Percentiles rank a stretch among this genome's conserved stretches.
Conservation (phyloP, 179 eudicot species). For the Silene noctiflora region DNA sequence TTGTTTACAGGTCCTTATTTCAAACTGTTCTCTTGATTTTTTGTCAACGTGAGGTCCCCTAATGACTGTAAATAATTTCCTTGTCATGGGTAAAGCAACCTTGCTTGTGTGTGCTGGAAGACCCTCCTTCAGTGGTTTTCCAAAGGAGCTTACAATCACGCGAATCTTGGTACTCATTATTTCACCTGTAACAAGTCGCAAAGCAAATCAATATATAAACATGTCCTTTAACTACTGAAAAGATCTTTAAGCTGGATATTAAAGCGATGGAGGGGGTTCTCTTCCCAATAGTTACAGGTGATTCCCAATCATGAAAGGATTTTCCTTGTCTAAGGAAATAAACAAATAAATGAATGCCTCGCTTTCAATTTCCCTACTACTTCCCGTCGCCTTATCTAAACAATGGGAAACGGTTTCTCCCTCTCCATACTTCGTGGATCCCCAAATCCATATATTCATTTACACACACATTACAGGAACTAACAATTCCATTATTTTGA, state of each 20-base stretch:
- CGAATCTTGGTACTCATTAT: slow-evolving; percentile 36
- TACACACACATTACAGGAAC: too few relatives aligned
- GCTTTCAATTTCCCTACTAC: too few relatives aligned
- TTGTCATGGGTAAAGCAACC: slow-evolving; percentile 30
- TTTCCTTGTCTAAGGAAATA: too few relatives aligned
- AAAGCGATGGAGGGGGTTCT: too few relatives aligned
- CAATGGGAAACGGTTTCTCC: too few relatives aligned
- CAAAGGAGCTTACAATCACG: slow-evolving; percentile 26
- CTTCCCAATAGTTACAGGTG: too few relatives aligned
- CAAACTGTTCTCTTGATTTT: slow-evolving; percentile 44
- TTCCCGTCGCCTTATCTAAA: too few relatives aligned
- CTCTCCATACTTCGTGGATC: too few relatives aligned
- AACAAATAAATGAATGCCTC: too few relatives aligned
- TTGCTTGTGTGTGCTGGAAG: slow-evolving; percentile 32
- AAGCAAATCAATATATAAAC: not conserved
- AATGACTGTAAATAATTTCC: slow-evolving; percentile 34
- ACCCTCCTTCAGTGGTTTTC: slow-evolving; percentile 25
- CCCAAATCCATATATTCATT: too few relatives aligned
- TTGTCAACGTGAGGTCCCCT: slow-evolving; percentile 43
- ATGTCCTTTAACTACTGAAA: not conserved
- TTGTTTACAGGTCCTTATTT: slow-evolving; percentile 30
- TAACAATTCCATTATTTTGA: too few relatives aligned
- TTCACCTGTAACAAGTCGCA: slow-evolving; percentile 22
- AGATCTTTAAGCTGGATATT: not conserved
- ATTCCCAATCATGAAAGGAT: too few relatives aligned